Percentiles rank a stretch among this genome's conserved stretches.
These are phyloP conservation scores for Rubroshorea leprosula DNA, from an alignment of 345 rosid genomes.

Conservation along the genomic window DNA sequence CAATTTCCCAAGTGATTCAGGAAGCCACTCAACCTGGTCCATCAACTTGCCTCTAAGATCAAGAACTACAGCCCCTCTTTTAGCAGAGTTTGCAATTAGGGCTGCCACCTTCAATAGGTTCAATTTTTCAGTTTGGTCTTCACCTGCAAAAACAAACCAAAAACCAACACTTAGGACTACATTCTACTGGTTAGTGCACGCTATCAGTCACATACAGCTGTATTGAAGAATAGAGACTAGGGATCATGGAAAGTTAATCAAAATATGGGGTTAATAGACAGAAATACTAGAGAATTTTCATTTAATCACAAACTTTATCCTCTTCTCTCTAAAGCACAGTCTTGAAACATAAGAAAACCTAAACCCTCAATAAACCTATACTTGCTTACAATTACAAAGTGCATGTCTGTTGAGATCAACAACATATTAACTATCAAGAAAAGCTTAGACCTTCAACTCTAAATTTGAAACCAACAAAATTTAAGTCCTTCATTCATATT, in stretches of 20 bases:
- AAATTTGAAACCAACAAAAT: neutral
- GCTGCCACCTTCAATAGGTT: conserved; percentile 56
- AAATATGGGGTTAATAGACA: too few species aligned
- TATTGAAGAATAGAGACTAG: neutral
- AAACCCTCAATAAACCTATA: conserved; percentile 9
- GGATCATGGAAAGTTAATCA: neutral
- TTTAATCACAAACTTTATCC: too few species aligned
- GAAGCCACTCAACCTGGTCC: conserved; percentile 69
- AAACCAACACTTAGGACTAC: conserved; percentile 2
- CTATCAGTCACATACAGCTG: conserved; percentile 4
- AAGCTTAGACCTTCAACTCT: conserved; percentile 11
- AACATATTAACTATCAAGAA: conserved; percentile 1
- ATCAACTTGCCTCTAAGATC: conserved; percentile 54
- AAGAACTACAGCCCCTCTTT: conserved; percentile 31
- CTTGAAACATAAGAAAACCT: neutral
- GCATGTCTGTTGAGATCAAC: neutral
- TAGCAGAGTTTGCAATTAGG: conserved; percentile 50
- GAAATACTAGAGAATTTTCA: too few species aligned
- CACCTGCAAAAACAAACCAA: conserved; percentile 26
- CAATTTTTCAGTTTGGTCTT: conserved; percentile 34
- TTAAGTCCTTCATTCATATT: too few species aligned
- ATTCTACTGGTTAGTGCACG: neutral
- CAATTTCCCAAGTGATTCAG: conserved; percentile 53
- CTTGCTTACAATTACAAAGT: too few species aligned
- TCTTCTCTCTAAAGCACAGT: too few species aligned